Base-by-base conservation (phyloP, 441 rosid species). In the Eruca vesicaria region DNA sequence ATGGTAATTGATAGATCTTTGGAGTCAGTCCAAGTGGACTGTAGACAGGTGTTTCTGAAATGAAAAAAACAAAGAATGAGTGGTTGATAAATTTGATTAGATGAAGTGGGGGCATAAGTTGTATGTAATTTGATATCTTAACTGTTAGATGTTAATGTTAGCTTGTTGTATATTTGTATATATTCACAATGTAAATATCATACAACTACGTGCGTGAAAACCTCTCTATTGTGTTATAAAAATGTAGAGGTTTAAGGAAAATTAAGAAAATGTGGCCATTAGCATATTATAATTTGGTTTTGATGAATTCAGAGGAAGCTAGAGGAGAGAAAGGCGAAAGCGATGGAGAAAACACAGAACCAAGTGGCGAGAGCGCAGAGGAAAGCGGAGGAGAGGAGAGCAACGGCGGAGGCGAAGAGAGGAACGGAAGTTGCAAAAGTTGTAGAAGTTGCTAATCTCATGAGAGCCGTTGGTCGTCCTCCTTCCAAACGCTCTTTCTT, bases 341-440 rank as follows among this genome's bases (percentile, higher is more conserved):
- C 98, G 1, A 5, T 84, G 7, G 98, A 90, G 86, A 93, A 89
- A 86, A 93, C 91, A 89, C 89, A 93, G 69, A 93, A 93, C 63
- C 77, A 86, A 2, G 75, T 90, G 28, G 97, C 95, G 3, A 90
- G 79, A 72, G 93, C 97, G 1, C 88, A 68, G 36, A 83, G 90
- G 78, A 89, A 89, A 78, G 88, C 97, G 12, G 97, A 90, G 80
- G 98, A 93, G 71, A 89, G 89, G 68, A 87, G 87, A 74, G 98
- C 98, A 28, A 84, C 97, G 15, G 85, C 97, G 0, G 98, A 90
- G 84, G 86, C 86, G 6, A 93, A 82, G 79, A 86, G 95, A 52
- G 98, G 97, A 26, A 89, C 92, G 0, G 87, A 93, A 78, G 87
- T 83, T 32, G 93, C 93, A 0, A 81, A 84, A 72, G 82, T 89